These are phyloP conservation scores for Fusarium burgessii DNA, from an alignment of 2,329 filamentous ascomycete genomes.

Conservation along the genomic window DNA sequence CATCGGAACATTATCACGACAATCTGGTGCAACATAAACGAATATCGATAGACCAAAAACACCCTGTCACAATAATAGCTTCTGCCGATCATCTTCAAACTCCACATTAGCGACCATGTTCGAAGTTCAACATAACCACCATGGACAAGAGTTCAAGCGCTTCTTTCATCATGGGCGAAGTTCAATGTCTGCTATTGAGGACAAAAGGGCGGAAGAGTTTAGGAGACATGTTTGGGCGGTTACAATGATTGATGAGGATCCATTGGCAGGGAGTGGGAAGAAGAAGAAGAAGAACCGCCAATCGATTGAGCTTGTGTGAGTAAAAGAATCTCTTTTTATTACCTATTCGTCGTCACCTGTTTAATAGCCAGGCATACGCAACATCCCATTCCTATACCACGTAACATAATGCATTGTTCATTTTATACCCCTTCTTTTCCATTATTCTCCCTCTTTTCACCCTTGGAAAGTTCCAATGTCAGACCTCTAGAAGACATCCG, in stretches of 20 bases:
- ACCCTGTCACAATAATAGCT: conserved; percentile 15
- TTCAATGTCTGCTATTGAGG: conserved; percentile 46
- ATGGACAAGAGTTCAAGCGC: conserved; percentile 45
- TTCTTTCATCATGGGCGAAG: conserved; percentile 46
- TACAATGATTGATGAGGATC: conserved; percentile 47
- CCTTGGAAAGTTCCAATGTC: background rate
- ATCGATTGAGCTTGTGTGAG: conserved; percentile 42
- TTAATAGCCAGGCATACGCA: conserved; percentile 1
- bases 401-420: conserved; percentile 6
- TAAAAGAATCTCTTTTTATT: conserved; percentile 10
- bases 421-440: conserved; percentile 6
- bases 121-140: conserved; percentile 45
- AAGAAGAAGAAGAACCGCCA: conserved; percentile 30
- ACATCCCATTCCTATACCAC: conserved; percentile 13
- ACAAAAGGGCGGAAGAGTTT: conserved; percentile 46
- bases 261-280: conserved; percentile 25
- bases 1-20: conserved; percentile 22
- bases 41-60: conserved; percentile 7
- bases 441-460: background rate
- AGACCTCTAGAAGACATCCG: background rate
- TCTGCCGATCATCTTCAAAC: conserved; percentile 3
- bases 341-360: conserved; percentile 5
- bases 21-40: conserved; percentile 3
- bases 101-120: conserved; percentile 41
- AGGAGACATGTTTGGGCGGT: conserved; percentile 45